Conservation (phyloP, 169 alveolate genomes). For the Plasmodium fragile region DNA sequence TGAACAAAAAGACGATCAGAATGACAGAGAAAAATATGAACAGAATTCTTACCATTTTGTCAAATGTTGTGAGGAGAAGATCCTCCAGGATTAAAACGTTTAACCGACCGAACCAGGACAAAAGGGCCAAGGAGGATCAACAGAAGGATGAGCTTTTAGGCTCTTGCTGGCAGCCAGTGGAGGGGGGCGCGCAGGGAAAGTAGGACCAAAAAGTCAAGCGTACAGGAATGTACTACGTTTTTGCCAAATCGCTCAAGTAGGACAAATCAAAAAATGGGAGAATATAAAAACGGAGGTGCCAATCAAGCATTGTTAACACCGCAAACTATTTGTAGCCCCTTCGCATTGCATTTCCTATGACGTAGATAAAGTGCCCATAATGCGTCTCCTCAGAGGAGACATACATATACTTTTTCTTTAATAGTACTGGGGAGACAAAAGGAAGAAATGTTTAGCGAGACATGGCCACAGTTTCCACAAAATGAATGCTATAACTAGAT, state of each 20-base stretch:
- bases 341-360: background rate
- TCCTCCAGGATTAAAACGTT: conserved; percentile 49
- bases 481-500: background rate
- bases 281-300: background rate
- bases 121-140: conserved; percentile 1
- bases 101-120: background rate
- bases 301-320: background rate
- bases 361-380: background rate
- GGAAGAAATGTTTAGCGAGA: background rate
- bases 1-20: conserved; percentile 50
- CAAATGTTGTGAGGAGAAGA: conserved; percentile 40
- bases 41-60: conserved; percentile 24
- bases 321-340: background rate
- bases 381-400: background rate
- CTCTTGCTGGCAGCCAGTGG: conserved; percentile 71
- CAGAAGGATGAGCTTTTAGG: conserved; percentile 54
- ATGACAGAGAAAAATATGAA: conserved; percentile 34
- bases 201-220: background rate
- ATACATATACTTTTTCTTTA: background rate
- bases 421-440: background rate
- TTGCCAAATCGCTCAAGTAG: background rate
- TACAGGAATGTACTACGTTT: background rate
- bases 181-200: background rate
- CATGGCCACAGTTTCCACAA: background rate
- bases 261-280: background rate